A percentile compares a stretch with the other conserved stretches of the same genome.
Evolutionary conservation across 495 filamentous ascomycete genomes (phyloP).

Genomic region (Tuber melanosporum): DNA sequence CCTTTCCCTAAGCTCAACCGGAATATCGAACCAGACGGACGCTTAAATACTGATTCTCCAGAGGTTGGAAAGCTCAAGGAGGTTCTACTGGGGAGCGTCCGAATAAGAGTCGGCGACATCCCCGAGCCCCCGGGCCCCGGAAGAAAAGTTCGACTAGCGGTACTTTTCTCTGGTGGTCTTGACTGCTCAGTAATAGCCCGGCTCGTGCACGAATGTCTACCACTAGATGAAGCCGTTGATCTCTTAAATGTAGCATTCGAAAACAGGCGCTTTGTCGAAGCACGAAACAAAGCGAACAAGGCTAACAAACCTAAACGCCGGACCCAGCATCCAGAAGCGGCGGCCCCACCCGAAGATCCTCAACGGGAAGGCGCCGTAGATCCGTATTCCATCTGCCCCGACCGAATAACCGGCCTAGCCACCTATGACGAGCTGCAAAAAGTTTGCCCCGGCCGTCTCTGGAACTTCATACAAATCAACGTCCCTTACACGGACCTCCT

Average conservation of each 20-base stretch:
- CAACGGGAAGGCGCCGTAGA: constrained; percentile 17
- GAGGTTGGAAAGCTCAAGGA: constrained; percentile 54
- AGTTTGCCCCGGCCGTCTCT: constrained; percentile 65
- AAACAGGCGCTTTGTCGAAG: constrained; percentile 67
- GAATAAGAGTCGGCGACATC: constrained; percentile 60
- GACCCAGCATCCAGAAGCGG: constrained; percentile 1
- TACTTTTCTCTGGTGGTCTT: constrained; percentile 90
- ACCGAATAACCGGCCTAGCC: constrained; percentile 74
- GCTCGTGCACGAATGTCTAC: constrained; percentile 71
- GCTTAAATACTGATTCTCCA: constrained; percentile 48
- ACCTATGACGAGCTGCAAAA: constrained; percentile 65
- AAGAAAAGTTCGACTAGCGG: constrained; percentile 51
- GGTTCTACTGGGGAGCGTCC: constrained; percentile 59
- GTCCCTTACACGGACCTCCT: constrained; percentile 71
- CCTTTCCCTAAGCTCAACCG: constrained; percentile 9
- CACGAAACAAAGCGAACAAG: constrained; percentile 39
- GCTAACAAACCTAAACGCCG: constrained; percentile 25
- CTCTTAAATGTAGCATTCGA: constrained; percentile 95
- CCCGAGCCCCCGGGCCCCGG: constrained; percentile 50
- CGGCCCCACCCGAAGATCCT: constrained; percentile 14
- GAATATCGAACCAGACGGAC: background rate
- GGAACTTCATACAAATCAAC: constrained; percentile 77
- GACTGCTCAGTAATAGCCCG: constrained; percentile 87
- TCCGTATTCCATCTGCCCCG: constrained; percentile 76
- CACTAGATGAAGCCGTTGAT: constrained; percentile 63